These are phyloP conservation scores for Ilyonectria sp. DNA, from an alignment of 2,329 filamentous ascomycete genomes.

Conservation along the genomic window DNA sequence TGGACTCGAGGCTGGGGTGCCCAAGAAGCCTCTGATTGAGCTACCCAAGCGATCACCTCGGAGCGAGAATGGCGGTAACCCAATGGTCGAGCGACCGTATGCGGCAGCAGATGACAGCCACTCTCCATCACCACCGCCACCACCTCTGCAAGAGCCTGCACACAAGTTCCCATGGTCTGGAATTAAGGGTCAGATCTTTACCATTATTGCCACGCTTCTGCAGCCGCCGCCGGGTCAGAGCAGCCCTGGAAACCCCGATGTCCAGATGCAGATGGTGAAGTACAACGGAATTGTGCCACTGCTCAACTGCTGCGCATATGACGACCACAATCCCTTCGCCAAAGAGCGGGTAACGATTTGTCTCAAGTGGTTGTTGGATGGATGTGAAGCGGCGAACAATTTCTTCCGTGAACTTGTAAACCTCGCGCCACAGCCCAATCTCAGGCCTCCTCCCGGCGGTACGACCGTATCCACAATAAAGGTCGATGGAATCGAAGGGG, in stretches of 20 bases:
- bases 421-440: conserved; percentile 58
- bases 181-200: conserved; percentile 92
- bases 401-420: conserved; percentile 77
- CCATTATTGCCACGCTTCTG: conserved; percentile 89
- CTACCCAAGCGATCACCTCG: conserved; percentile 52
- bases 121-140: conserved; percentile 57
- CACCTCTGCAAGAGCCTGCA: conserved; percentile 72
- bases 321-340: conserved; percentile 94
- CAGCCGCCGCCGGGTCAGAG: conserved; percentile 80
- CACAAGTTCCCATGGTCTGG: conserved; percentile 78
- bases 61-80: conserved; percentile 41
- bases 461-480: conserved; percentile 61
- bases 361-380: conserved; percentile 86
- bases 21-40: conserved; percentile 80
- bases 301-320: conserved; percentile 90
- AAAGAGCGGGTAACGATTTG: conserved; percentile 92
- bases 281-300: conserved; percentile 90
- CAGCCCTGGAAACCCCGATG: conserved; percentile 77
- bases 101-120: conserved; percentile 49
- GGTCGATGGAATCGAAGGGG: conserved; percentile 70
- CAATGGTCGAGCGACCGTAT: conserved; percentile 77
- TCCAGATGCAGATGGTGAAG: conserved; percentile 89
- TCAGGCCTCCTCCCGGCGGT: conserved; percentile 53
- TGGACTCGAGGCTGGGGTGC: conserved; percentile 89
- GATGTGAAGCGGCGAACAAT: conserved; percentile 79